phyloP scores from a whole-genome alignment of 2,329 filamentous ascomycete genomes.

The Plectosphaerella sp. region DNA sequence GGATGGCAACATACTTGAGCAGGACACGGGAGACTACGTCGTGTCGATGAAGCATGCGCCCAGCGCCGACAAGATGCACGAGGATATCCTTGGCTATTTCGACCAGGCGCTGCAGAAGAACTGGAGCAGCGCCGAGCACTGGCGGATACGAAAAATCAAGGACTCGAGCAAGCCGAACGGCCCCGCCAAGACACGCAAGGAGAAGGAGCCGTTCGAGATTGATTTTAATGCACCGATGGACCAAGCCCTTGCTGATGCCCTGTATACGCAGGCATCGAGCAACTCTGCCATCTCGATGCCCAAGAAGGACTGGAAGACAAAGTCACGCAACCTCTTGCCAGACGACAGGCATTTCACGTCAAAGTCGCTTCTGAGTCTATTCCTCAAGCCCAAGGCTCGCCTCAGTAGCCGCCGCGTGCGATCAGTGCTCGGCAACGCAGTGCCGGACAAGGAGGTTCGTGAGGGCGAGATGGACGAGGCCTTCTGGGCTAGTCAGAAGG shows the following conservation, averaged over 20 bases:
- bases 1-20: slow-evolving; percentile 55
- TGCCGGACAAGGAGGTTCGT: slow-evolving; percentile 47
- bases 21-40: slow-evolving; percentile 67
- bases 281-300: slow-evolving; percentile 80
- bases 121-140: slow-evolving; percentile 97
- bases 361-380: slow-evolving; percentile 79
- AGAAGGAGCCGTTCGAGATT: slow-evolving; percentile 95
- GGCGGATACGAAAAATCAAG: slow-evolving; percentile 94
- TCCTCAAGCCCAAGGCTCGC: slow-evolving; percentile 89
- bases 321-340: slow-evolving; percentile 85
- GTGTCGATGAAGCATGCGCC: slow-evolving; percentile 69
- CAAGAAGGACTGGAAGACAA: slow-evolving; percentile 94
- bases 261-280: slow-evolving; percentile 77
- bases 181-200: slow-evolving; percentile 68
- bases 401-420: slow-evolving; percentile 63
- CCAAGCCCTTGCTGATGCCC: slow-evolving; percentile 63
- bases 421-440: slow-evolving; percentile 39
- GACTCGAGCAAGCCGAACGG: slow-evolving; percentile 61
- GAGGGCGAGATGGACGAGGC: slow-evolving; percentile 87
- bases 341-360: slow-evolving; percentile 99
- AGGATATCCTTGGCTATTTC: slow-evolving; percentile 97
- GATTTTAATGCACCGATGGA: slow-evolving; percentile 79
- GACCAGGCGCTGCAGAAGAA: slow-evolving; percentile 96
- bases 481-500: slow-evolving; percentile 82
- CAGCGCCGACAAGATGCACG: slow-evolving; percentile 64